Evolutionary conservation across 192 early-diverging fungal species (phyloP), one percentile per base, ranked within the genome.

Genomic region (Entrophospora sp.): DNA sequence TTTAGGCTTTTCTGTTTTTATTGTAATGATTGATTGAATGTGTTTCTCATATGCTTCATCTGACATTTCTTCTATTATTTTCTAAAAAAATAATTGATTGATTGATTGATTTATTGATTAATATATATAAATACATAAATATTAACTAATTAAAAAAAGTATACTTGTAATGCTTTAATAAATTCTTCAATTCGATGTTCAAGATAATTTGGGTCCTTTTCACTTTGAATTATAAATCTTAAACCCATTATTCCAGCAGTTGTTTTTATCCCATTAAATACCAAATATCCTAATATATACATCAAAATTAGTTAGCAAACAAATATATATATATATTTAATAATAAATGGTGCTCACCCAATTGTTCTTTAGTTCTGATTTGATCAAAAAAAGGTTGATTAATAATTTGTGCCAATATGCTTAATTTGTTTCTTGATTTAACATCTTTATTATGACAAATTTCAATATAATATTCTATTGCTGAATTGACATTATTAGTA

Each of bases 381-480:
- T 94, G 87, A 75, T 97, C 88, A 74, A 97, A 98, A 68, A 82
- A 89, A 31, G 94, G 92, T 71, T 98, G 95, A 46, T 88, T 78
- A 18, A 85, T 74, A 40, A 98, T 90, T 61, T 95, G 90, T 13
- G 85, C 81, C 57, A 93, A 64, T 45, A 98, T 79, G 35, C 81
- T 77, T 18, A 91, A 72, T 14, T 83, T 71, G 34, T 82, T 84
- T 31, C 94, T 88, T 30, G 84, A 72, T 20, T 76, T 67, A 32
- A 68, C 79, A 66, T 93, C 76, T 5, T 79, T 77, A 27, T 82
- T 79, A 67, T 84, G 79, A 2, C 95, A 94, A 31, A 93, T 75
- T 66, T 93, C 90, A 18, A 93, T 66, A 62, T 87, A 89, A 73
- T 91, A 83, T 51, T 94, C 92, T 34, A 96, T 83, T 30, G 90